Evolutionary conservation across 179 eudicot species (phyloP), one percentile per base, ranked within the genome.

Genomic region (Kewa caespitosa): DNA sequence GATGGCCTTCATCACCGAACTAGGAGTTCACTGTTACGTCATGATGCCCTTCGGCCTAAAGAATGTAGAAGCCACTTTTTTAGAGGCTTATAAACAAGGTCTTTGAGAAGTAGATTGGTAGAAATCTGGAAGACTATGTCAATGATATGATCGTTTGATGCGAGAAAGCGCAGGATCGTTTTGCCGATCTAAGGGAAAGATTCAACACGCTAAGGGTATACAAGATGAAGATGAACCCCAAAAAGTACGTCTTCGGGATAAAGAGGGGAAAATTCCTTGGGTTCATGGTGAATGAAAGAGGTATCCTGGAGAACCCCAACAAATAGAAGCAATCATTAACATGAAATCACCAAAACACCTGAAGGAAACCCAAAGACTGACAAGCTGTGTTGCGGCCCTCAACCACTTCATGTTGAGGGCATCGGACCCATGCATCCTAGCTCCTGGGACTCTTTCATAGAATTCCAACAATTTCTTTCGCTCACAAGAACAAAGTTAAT

Each of bases 11-110:
- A 33, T 61, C 4, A 63, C n/a, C 7, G 77, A 61, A 0, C 5
- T 17, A 20, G 69, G 77, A 7, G 9, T 72, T 6, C 63, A 30
- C 33, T 63, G 77, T 46, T 74, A 61, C 13, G 38, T 0, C 0
- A 60, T 74, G 11, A 74, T 74, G 69, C n/a, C 60, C 10, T 74
- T 74, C 14, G 70, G 78, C 20, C 5, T 62, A 2, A 32, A 46
- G 52, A 60, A 60, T 18, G 76, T 39, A 0, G 42, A 7, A 2
- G 41, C 70, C 0, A 74, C 61, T 2, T 74, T 17, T n/a, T 22
- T 22, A n/a, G 22, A 8, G 42, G 20, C 30, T 38, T 14, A 13
- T 63, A 0, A 62, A 74, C n/a, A 63, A 1, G 0, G 6, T 57
- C 4, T 73, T 73, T 38, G 2, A 0, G 2, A 18, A 15, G 2